Base-by-base conservation (phyloP, 495 filamentous ascomycete genomes). In the Lophiotrema nucula region DNA sequence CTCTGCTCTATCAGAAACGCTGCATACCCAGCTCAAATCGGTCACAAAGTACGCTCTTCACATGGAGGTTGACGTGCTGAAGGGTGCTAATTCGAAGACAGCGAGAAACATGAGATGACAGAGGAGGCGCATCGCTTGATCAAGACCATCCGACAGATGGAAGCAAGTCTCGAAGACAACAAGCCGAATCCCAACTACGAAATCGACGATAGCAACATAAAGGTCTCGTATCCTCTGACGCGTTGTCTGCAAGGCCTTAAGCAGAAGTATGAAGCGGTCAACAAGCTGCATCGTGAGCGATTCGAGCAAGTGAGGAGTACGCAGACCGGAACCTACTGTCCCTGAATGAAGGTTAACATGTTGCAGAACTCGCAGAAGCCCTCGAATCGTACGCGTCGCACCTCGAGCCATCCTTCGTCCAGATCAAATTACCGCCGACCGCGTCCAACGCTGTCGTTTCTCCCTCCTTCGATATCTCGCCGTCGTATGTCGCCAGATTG, bases 351-450 rank as follows among this genome's bases (percentile, higher is more conserved):
- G 55, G 39, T 56, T 70, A 56, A 64, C 44, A 21, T 16, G 4
- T 4, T 16, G 10, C 16, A 97, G 92, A 95, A 78, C 84, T 99
- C 55, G 89, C 89, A 10, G 84, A 92, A 70, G 92, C 91, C 1
- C 85, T 99, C 13, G 86, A 96, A 69, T 95, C 91, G 37, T 97
- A 96, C 67, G 92, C 93, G 0, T 90, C 88, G 15, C 92, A 96
- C 69, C 87, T 99, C 31, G 93, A 99, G 70, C 70, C 88, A 16
- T 85, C 84, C 4, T 95, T 95, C 67, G 80, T 97, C 58, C 79
- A 82, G 61, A 82, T 97, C 64, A 77, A 81, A 11, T 79, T 97
- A 21, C 93, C 95, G 4, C 92, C 92, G 0, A 88, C 85, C 0
- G 80, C 84, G 0, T 81, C 86, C 2, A 86, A 89, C 52, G 81